Evolutionary conservation across 2,329 filamentous ascomycete species (phyloP).

Genomic region (Colletotrichum lindemuthianum): DNA sequence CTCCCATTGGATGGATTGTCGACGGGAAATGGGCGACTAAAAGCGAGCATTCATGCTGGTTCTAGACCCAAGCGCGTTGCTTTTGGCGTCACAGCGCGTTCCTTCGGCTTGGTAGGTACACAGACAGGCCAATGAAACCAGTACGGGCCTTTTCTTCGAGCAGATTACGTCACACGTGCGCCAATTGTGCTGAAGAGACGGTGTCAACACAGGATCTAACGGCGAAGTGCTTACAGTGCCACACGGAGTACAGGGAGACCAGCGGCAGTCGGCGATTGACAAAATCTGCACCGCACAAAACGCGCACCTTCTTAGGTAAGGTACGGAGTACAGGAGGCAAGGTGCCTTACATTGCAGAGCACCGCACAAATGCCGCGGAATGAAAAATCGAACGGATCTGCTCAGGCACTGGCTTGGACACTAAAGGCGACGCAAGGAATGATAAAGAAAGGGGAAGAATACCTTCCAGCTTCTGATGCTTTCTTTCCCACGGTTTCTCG

Average conservation of each 20-base stretch:
- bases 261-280: slow-evolving; percentile 8
- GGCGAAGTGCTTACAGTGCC: fast-evolving
- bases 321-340: slow-evolving; percentile 22
- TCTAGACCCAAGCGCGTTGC: slow-evolving; percentile 23
- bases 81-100: slow-evolving; percentile 26
- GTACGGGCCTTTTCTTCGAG: slow-evolving; percentile 27
- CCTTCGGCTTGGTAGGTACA: not conserved
- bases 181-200: slow-evolving; percentile 14
- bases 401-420: not conserved
- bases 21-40: not conserved
- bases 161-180: slow-evolving; percentile 32
- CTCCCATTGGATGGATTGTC: not conserved
- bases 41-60: slow-evolving; percentile 22
- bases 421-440: not conserved
- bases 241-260: slow-evolving; percentile 7
- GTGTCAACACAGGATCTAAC: not conserved
- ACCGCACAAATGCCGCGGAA: slow-evolving; percentile 30
- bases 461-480: not conserved
- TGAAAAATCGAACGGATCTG: slow-evolving; percentile 10
- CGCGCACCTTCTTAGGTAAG: slow-evolving; percentile 16
- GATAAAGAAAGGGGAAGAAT: slow-evolving; percentile 8
- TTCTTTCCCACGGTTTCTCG: slow-evolving; percentile 1
- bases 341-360: slow-evolving; percentile 25
- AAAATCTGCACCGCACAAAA: slow-evolving; percentile 36
- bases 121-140: slow-evolving; percentile 29